phyloP scores from a whole-genome alignment of 805 yeast species.

The Blastobotrys robertii region DNA sequence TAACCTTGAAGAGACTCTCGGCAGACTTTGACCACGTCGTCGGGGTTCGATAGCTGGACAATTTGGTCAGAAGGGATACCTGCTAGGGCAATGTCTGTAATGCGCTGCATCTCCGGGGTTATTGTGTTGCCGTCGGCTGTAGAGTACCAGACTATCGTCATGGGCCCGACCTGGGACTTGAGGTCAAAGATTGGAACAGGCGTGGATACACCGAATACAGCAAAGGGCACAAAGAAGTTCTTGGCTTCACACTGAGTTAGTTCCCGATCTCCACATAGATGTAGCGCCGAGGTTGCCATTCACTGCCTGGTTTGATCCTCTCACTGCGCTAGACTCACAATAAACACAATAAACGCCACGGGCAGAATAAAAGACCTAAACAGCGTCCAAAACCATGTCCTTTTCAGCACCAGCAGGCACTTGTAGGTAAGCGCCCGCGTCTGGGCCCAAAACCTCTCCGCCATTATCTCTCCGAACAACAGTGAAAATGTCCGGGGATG shows the following conservation, averaged over 20 bases:
- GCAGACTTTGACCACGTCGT: constrained; percentile 21
- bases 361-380: constrained; percentile 26
- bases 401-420: neutral
- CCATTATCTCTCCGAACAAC: no score
- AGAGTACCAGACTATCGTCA: constrained; percentile 21
- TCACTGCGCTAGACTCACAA: constrained; percentile 23
- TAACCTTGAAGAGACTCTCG: constrained; percentile 26
- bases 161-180: constrained; percentile 19
- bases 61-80: constrained; percentile 25
- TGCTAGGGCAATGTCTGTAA: constrained; percentile 22
- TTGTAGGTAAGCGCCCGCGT: neutral
- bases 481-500: no score
- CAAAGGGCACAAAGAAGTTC: constrained; percentile 24
- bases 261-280: no score
- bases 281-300: no score
- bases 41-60: constrained; percentile 14
- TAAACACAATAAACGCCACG: constrained; percentile 24
- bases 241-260: constrained; percentile 23
- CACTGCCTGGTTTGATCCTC: no score
- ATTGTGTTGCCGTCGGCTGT: constrained; percentile 11
- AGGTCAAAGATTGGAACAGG: constrained; percentile 20
- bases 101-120: constrained; percentile 21
- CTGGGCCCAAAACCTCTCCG: neutral
- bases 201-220: constrained; percentile 25
- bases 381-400: constrained; percentile 26